Percentiles rank a stretch among this genome's conserved stretches.
These are phyloP conservation scores for Coemansia sp. DNA, from an alignment of 192 early-diverging fungal genomes.

Conservation along the genomic window DNA sequence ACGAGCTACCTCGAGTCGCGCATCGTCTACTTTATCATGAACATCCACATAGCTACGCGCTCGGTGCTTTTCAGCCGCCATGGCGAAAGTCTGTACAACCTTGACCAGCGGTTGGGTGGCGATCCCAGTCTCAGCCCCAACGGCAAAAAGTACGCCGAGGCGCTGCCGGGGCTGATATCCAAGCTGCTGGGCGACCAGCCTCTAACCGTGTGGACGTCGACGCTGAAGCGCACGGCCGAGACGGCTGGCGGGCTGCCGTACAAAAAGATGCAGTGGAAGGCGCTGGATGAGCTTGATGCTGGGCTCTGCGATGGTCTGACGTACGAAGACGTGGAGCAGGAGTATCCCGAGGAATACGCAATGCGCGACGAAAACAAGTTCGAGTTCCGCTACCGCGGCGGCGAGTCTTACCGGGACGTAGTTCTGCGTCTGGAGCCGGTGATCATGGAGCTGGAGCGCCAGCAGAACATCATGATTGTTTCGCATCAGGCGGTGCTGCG, in stretches of 20 bases:
- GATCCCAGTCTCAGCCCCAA: conserved; percentile 87
- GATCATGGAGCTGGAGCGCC: conserved; percentile 98
- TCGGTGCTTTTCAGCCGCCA: conserved; percentile 91
- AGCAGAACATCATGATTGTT: conserved; percentile 94
- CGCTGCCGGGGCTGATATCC: conserved; percentile 79
- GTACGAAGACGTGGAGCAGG: conserved; percentile 95
- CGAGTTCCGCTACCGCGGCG: conserved; percentile 81
- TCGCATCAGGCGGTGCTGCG: conserved; percentile 98
- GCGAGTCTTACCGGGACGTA: conserved; percentile 93
- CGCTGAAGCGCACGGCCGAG: conserved; percentile 89
- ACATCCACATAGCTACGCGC: conserved; percentile 93
- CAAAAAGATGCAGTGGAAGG: conserved; percentile 95
- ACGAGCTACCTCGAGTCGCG: conserved; percentile 93
- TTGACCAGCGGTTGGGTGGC: conserved; percentile 90
- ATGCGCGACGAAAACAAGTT: conserved; percentile 98
- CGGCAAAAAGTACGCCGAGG: conserved; percentile 81
- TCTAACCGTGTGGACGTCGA: conserved; percentile 95
- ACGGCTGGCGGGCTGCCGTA: conserved; percentile 78
- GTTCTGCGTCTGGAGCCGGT: conserved; percentile 96
- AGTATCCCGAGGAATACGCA: conserved; percentile 91
- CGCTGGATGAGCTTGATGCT: conserved; percentile 94
- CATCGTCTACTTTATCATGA: conserved; percentile 99
- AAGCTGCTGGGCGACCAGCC: conserved; percentile 72
- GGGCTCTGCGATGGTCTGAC: conserved; percentile 98
- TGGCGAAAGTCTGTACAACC: conserved; percentile 94